Evolutionary conservation across 2,329 filamentous ascomycete genomes (phyloP).

Genomic region (Onygenales sp.): DNA sequence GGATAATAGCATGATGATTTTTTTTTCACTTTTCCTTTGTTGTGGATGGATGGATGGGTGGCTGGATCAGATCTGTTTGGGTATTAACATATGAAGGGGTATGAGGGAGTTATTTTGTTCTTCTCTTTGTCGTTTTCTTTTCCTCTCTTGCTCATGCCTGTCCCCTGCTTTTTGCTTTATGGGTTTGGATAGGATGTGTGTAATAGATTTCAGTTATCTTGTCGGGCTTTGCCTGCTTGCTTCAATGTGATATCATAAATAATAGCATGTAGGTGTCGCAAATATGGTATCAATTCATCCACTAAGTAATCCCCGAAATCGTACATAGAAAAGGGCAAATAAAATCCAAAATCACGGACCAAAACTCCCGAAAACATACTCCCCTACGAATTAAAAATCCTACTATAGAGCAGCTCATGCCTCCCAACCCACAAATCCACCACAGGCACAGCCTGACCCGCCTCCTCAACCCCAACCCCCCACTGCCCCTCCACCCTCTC

Average conservation of each 20-base stretch:
- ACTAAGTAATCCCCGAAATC: not conserved
- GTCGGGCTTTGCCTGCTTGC: too few relatives aligned
- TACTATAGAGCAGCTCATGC: slow-evolving; percentile 56
- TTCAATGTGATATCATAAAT: not conserved
- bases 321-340: too few relatives aligned
- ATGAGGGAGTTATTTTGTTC: slow-evolving; percentile 8
- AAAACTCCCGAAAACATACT: not conserved
- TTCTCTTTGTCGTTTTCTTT: slow-evolving; percentile 7
- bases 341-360: too few relatives aligned
- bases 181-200: slow-evolving; percentile 5
- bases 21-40: too few relatives aligned
- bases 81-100: not conserved
- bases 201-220: too few relatives aligned
- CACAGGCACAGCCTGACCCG: slow-evolving; percentile 51
- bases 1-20: too few relatives aligned
- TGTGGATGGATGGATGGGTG: too few relatives aligned
- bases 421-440: slow-evolving; percentile 57
- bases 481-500: slow-evolving; percentile 41
- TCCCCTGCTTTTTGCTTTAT: slow-evolving; percentile 1
- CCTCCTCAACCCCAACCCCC: slow-evolving; percentile 42
- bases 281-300: not conserved
- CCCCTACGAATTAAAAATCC: slow-evolving; percentile 57
- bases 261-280: too few relatives aligned
- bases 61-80: too few relatives aligned
- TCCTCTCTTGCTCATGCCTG: slow-evolving; percentile 6